Base-by-base conservation (phyloP, 225 moss, liverwort and hornwort genomes). In the Polytrichum commune region DNA sequence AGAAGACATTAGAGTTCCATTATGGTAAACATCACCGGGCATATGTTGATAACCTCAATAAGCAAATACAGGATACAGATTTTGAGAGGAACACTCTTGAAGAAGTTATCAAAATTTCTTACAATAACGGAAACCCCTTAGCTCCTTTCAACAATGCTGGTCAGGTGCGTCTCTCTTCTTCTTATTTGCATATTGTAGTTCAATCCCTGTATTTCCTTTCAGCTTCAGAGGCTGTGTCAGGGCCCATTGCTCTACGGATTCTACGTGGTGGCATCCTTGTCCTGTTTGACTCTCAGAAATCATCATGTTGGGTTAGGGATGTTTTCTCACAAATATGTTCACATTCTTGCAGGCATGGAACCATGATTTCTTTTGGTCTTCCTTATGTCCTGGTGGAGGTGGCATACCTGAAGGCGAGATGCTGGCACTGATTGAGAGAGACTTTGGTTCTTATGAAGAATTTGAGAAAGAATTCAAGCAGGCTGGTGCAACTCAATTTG, bases 301-400 rank as follows among this genome's bases (percentile, higher is more conserved):
- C 7, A 13, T 13, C 13, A 46, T 16, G 16, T 46, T 46, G 46
- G 46, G 4, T 46, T 13, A 46, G 4, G 46, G 46, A 46, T 46
- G 13, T 46, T 46, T 22, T 22, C 22, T 60, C 22, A 60, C 60
- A 60, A 60, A 60, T 7, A 60, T 24, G 4, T 22, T 63, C 62
- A 24, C 19, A 54, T 61, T 22, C 25, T 24, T 80, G 68, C 82
- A 90, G 89, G 84, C 78, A 30, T 99, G 93, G 98, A 99, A 99
- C 74, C 98, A 95, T 67, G 93, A 89, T 62, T 99, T 95, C 66
- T 99, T 87, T 75, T 99, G 98, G 98, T 75, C 80, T 29, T 91
- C 84, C 20, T 93, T 99, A 77, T 87, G 88, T 68, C 80, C 78
- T 8, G 89, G 82, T 46, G 98, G 98, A 18, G 87, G 83, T 68